Evolutionary conservation across 2,329 filamentous ascomycete genomes (phyloP), one percentile per base, ranked within the genome.

Genomic region (Colletotrichum graminicola): DNA sequence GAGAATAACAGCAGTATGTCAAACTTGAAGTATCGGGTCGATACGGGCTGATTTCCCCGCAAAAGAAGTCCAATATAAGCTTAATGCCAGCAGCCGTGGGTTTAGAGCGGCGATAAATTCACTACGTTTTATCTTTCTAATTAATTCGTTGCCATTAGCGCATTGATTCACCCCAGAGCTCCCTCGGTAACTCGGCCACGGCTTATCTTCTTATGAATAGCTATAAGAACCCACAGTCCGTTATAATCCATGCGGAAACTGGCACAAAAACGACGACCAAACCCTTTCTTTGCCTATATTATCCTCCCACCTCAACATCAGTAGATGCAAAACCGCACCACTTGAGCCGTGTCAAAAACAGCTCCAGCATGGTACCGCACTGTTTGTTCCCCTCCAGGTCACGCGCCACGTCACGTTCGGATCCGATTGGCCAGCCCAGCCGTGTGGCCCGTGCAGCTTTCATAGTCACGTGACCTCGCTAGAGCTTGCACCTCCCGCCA

Each of bases 401-500:
- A 45, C 67, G 67, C 34, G 57, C 14, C 5, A n/a, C 32, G 36
- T 72, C 59, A 67, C 64, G 65, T 68, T 71, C 34, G n/a, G 41
- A 23, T 29, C 23, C 23, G 12, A 12, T 11, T 45, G 29, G 16
- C n/a, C 49, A 14, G 39, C 12, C 12, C 32, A 16, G 12, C 23
- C 8, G n/a, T 11, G 10, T 34, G 66, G 66, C n/a, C 60, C 59
- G 68, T 71, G 69, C 72, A 39, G 26, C 18, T 11, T 1, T 5
- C 7, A 5, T 0, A 0, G 1, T 12, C 74, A 75, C 74, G 74
- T 75, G 74, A 75, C 63, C 23, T 51, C 52, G 43, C 68, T 71
- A 74, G 70, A 73, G 66, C 73, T 73, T 59, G 62, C 66, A 74
- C 71, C 57, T 73, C 70, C 47, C 63, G 49, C 21, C 21, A 56